Base-by-base conservation (phyloP, 2,329 filamentous ascomycete genomes). In the Bisporella sp. region DNA sequence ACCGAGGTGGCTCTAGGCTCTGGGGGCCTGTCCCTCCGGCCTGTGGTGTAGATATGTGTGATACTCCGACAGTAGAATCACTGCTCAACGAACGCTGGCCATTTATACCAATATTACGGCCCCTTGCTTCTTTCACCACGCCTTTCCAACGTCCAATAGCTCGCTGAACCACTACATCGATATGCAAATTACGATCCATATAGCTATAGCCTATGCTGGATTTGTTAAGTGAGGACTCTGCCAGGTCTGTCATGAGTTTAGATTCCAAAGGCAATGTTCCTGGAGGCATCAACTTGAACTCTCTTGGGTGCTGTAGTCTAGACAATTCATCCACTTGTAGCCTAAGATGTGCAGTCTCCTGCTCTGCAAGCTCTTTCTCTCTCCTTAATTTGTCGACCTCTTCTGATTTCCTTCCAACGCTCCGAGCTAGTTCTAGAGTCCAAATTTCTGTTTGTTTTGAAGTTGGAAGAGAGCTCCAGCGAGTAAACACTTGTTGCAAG, bases 401-500 rank as follows among this genome's bases (percentile, higher is more conserved):
- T 41, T 78, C 73, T 4, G 74, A 66, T 49, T 78, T 78, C 53
- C 80, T 73, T 5, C 78, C 78, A 1, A 84, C 71, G 31, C 74
- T 72, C n/a, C 81, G 71, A 0, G 81, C 81, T 39, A 85, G 67
- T 62, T 84, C 80, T 35, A 85, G 63, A 5, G 74, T 68, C 81
- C 81, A 85, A 5, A 84, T 71, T 56, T 83, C 78, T 30, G 72
- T 72, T 47, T 78, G 76, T 28, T 78, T 74, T 35, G 78, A 75
- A 2, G 66, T 57, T 0, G 82, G 69, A 30, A 93, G 72, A 1
- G 73, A 73, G 47, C 79, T 79, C 91, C 91, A 97, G 41, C 88
- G 84, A 5, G 78, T 75, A 64, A 83, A 95, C 0, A 88, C 83
- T 11, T 84, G 80, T n/a, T 86, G 78, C 5, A 96, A 67, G 64